phyloP scores from a whole-genome alignment of 192 early-diverging fungal species.

The Phycomyces nitens region DNA sequence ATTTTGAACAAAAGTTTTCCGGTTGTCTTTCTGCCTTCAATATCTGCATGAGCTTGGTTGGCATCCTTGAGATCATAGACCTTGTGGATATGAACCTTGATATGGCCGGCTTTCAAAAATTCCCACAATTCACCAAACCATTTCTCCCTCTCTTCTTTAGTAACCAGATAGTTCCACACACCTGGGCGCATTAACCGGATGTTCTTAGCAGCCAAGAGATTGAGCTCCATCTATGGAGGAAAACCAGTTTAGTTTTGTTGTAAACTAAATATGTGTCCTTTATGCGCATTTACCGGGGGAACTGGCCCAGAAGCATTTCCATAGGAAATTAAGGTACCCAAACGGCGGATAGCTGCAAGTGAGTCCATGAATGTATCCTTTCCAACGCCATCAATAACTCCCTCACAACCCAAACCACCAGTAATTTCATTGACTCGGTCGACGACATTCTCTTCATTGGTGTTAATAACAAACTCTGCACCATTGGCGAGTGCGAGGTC shows the following conservation, averaged over 20 bases:
- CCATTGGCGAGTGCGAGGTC: slow-evolving; percentile 55
- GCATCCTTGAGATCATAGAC: slow-evolving; percentile 73
- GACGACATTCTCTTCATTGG: slow-evolving; percentile 60
- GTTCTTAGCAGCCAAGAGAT: no score
- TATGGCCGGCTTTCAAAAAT: slow-evolving; percentile 52
- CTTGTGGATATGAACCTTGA: slow-evolving; percentile 72
- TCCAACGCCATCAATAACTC: slow-evolving; percentile 93
- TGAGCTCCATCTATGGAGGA: no score
- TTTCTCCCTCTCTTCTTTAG: slow-evolving; percentile 62
- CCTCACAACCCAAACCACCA: slow-evolving; percentile 68
- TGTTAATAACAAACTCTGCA: slow-evolving; percentile 72
- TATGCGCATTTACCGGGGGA: slow-evolving; percentile 56
- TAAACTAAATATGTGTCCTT: no score
- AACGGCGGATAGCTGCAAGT: slow-evolving; percentile 55
- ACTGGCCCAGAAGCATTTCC: slow-evolving; percentile 86
- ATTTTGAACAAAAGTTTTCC: slow-evolving; percentile 67
- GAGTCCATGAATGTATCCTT: slow-evolving; percentile 77
- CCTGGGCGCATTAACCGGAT: slow-evolving; percentile 67
- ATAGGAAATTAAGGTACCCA: slow-evolving; percentile 79
- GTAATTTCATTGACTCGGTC: slow-evolving; percentile 73
- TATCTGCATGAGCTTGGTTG: slow-evolving; percentile 71
- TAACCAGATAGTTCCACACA: slow-evolving; percentile 60
- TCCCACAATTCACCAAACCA: slow-evolving; percentile 58
- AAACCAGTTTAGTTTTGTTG: background rate
- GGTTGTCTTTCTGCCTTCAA: slow-evolving; percentile 67